phyloP scores from a whole-genome alignment of 106 monocot genomes.

The Alisma plantagoaquatica region DNA sequence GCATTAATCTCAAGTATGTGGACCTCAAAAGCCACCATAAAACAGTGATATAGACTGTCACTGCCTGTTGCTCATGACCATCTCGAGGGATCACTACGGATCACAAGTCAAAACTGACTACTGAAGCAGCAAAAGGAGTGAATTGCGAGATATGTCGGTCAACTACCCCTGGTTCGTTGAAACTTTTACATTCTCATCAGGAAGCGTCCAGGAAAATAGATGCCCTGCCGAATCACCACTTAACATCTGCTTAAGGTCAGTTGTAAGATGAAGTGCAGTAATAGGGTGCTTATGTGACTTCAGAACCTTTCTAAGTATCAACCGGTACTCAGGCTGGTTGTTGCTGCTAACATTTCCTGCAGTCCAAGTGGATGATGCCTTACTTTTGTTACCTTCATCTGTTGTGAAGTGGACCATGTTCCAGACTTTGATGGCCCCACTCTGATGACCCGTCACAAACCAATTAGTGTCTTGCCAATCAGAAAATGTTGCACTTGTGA shows the following conservation, averaged over 20 bases:
- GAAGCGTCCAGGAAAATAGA: slow-evolving; percentile 79
- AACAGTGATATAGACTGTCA: too few relatives aligned
- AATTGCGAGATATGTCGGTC: too few relatives aligned
- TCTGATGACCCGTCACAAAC: slow-evolving; percentile 95
- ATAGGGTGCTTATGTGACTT: slow-evolving; percentile 86
- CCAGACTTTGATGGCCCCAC: slow-evolving; percentile 97
- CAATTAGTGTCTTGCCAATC: slow-evolving; percentile 92
- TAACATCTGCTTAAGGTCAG: slow-evolving; percentile 72
- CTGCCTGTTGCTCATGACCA: too few relatives aligned
- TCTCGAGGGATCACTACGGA: too few relatives aligned
- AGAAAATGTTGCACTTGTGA: slow-evolving; percentile 41
- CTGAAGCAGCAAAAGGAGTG: too few relatives aligned
- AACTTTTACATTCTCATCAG: slow-evolving; percentile 50
- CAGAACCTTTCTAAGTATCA: slow-evolving; percentile 65
- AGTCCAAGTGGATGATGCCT: slow-evolving; percentile 13
- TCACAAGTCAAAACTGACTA: too few relatives aligned
- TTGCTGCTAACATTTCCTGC: slow-evolving; percentile 23
- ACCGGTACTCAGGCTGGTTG: slow-evolving; percentile 47
- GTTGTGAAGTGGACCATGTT: slow-evolving; percentile 68
- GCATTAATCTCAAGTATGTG: too few relatives aligned
- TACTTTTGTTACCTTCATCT: slow-evolving; percentile 23
- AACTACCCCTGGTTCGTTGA: slow-evolving; percentile 20
- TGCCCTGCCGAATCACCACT: slow-evolving; percentile 69
- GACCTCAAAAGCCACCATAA: too few relatives aligned
- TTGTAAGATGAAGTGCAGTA: slow-evolving; percentile 63